Base-by-base conservation (phyloP, 192 early-diverging fungal species). In the Gaertneriomyces sp. region DNA sequence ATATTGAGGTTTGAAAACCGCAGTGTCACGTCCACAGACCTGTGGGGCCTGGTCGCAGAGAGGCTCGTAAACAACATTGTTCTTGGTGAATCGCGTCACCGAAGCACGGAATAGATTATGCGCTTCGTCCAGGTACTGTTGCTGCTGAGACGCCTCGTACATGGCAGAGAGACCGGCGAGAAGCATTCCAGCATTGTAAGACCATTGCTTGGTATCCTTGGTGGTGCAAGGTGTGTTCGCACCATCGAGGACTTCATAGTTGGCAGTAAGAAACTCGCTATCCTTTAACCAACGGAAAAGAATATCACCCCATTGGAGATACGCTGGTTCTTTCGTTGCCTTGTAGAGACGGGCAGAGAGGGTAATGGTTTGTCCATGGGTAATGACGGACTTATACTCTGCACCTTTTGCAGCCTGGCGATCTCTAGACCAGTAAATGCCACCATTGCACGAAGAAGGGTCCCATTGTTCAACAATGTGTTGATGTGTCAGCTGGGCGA, bases 351-450 rank as follows among this genome's bases (percentile, higher is more conserved):
- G 55, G 8, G 76, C 74, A 42, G 58, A 60, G 8, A 81, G 42
- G 9, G 62, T 54, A 38, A 81, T 49, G 14, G 58, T 44, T 58
- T 81, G 59, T 6, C 53, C 66, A 65, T 81, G 75, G 9, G 80
- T 66, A 49, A 81, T 78, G 12, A 73, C 61, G 11, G 72, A 72
- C 52, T 81, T 81, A 66, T 73, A 70, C 41, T 45, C 53, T 7
- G 19, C 53, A 45, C 60, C 61, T 25, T 70, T 64, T 1, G 16
- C 12, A 12, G 59, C 53, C 10, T 68, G 44, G 33, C 79, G 53
- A 61, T 81, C 66, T 8, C 76, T 42, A 17, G 68, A 70, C 76
- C 80, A 78, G 63, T 67, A 74, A 55, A 75, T 70, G n/a, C 76
- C 80, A 14, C 80, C 68, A 20, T 70, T 63, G 73, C 79, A 81